Conservation (phyloP, 331 rosid genomes). For the Telfairia occidentalis region DNA sequence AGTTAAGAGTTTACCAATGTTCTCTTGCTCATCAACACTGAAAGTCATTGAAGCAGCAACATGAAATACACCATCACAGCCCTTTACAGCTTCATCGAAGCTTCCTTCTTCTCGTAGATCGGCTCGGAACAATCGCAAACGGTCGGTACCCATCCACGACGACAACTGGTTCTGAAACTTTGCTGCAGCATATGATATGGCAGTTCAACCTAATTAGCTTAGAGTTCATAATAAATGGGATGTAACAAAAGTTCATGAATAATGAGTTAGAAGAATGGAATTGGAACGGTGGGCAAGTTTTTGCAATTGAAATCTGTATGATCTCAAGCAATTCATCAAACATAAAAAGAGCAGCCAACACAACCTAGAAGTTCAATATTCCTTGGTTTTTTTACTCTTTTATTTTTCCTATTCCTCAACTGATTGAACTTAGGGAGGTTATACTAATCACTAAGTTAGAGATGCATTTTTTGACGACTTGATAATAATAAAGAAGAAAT, state of each 20-base stretch:
- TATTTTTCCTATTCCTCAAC: not conserved
- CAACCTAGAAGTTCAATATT: not conserved
- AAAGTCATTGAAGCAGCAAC: constrained; percentile 80
- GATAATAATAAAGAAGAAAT: no score
- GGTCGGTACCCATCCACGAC: constrained; percentile 35
- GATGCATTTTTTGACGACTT: no score
- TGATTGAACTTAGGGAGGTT: not conserved
- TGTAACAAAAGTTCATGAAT: not conserved
- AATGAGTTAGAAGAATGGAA: not conserved
- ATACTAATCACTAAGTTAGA: no score
- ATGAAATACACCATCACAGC: constrained; percentile 68
- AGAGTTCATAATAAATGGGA: not conserved
- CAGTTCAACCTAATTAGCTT: not conserved
- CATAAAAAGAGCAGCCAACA: not conserved
- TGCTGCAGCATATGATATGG: constrained; percentile 25
- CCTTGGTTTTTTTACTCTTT: not conserved
- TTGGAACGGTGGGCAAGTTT: not conserved
- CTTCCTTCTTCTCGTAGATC: constrained; percentile 65
- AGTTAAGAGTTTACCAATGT: constrained; percentile 43
- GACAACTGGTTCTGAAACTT: constrained; percentile 51
- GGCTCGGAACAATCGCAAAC: constrained; percentile 54
- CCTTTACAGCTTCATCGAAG: constrained; percentile 65
- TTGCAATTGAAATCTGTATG: not conserved
- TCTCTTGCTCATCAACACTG: constrained; percentile 23
- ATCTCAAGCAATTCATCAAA: not conserved